These are phyloP conservation scores for Botrytis cinerea DNA, from an alignment of 2,329 filamentous ascomycete species.

Conservation along the genomic window DNA sequence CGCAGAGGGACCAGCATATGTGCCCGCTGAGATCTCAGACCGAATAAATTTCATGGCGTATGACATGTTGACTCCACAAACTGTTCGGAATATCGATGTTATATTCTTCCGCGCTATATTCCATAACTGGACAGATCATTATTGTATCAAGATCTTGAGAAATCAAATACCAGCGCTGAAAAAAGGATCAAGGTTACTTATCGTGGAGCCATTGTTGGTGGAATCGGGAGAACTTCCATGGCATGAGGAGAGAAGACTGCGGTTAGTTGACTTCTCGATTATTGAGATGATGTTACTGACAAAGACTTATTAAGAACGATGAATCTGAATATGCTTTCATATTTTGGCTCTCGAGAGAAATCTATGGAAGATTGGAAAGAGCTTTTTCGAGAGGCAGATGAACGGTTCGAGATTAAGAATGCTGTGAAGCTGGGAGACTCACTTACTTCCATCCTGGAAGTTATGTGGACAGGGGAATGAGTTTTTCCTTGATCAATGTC, in stretches of 20 bases:
- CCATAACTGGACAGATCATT: slow-evolving; percentile 21
- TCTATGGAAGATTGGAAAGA: slow-evolving; percentile 14
- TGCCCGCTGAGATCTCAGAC: slow-evolving; percentile 3
- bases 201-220: slow-evolving; percentile 1
- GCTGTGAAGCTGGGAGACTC: background rate
- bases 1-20: background rate
- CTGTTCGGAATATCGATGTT: background rate
- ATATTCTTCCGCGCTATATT: slow-evolving; percentile 17
- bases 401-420: slow-evolving; percentile 8
- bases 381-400: slow-evolving; percentile 9
- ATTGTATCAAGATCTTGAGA: slow-evolving; percentile 14
- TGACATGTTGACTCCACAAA: slow-evolving; percentile 15
- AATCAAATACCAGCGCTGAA: slow-evolving; percentile 21
- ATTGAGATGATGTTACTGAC: background rate
- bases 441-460: background rate
- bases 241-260: slow-evolving; percentile 5
- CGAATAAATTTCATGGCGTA: slow-evolving; percentile 18
- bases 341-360: slow-evolving; percentile 17
- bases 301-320: background rate
- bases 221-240: slow-evolving; percentile 9
- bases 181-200: slow-evolving; percentile 10
- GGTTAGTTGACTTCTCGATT: background rate
- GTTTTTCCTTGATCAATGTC: background rate
- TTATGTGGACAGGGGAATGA: background rate
- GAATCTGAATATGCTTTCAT: slow-evolving; percentile 19